Evolutionary conservation across 495 filamentous ascomycete genomes (phyloP), one percentile per base, ranked within the genome.

Genomic region (Penicillium ochrochloron): DNA sequence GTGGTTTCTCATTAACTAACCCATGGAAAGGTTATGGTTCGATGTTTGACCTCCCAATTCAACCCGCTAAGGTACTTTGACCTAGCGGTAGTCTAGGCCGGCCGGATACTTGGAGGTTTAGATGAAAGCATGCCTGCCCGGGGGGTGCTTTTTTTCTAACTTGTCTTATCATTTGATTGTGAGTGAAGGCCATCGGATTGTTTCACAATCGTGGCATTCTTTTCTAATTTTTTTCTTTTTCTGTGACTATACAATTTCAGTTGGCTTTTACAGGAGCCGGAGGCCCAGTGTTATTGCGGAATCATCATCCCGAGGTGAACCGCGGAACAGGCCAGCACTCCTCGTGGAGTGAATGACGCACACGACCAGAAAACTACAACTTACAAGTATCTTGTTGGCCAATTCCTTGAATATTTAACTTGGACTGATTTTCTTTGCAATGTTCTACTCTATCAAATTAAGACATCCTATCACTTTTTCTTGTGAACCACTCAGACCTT

Each of bases 331-430:
- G 23, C 44, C 12, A 0, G 8, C 9, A 12, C 44, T 48, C 44
- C 44, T 5, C 44, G 21, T 23, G 11, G n/a, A 60, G 35, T 60
- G 29, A 35, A 69, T 66, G 60, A 60, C 63, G 63, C 59, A 57
- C 48, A 66, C 56, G 60, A 66, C 60, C 52, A 1, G 31, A n/a
- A 10, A 9, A 31, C 35, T 37, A 37, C 12, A 3, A 41, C 12
- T 17, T 48, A 48, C 25, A 48, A 48, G 44, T 48, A 48, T 5
- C 7, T 48, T 10, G 9, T 48, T 8, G 2, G 3, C 11, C 10
- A 14, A 4, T 23, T 3, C 21, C 21, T 44, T 21, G 2, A 9
- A 17, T 19, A 10, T 12, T 8, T 48, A 48, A 48, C 21, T 9
- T 14, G 21, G 9, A 11, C 10, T 48, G 44, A 48, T 7, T 9